Base-by-base conservation (phyloP, 768 basidiomycete species). In the Coprinopsis sp. region DNA sequence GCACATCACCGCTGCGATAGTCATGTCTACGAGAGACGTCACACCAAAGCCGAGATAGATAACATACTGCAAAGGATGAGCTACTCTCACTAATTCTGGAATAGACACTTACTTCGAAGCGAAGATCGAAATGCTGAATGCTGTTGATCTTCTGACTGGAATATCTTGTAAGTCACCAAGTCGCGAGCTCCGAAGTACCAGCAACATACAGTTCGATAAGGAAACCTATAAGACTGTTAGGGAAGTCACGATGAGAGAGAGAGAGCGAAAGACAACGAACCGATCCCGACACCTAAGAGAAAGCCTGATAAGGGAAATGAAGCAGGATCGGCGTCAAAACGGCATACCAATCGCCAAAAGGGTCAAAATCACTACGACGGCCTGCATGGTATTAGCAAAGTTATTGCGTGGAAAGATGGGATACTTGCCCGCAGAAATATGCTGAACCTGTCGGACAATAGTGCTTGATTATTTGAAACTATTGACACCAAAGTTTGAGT, bases 1-100 rank as follows among this genome's bases (percentile, higher is more conserved):
- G 34, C 65, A 67, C 63, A 64, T 64, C 29, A 58, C 57, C 3
- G 54, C 55, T 2, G 65, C 62, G 27, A 65, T 65, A 4, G 57
- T 51, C 30, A 57, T 57, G 37, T 67, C 65, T 3, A 67, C 52
- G 14, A 63, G 31, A 8, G 60, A 59, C 1, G 60, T 61, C 3
- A 61, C 52, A 0, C 65, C 63, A 33, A 65, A 62, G 6, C 61
- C 63, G 21, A 65, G 51, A 46, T 64, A 65, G 3, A 65, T 52
- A 22, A 63, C 58, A 47, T 64, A 67, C 64, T 65, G 34, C 31
- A 19, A 4, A 7, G 25, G n/a, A 42, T 14, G 25, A 12, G 16
- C n/a, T n/a, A n/a, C n/a, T n/a, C n/a, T n/a, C n/a, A n/a, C n/a
- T n/a, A n/a, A n/a, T n/a, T n/a, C n/a, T n/a, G n/a, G n/a, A n/a